Conservation (phyloP, 139 green algal species). For the Closterium sp. region DNA sequence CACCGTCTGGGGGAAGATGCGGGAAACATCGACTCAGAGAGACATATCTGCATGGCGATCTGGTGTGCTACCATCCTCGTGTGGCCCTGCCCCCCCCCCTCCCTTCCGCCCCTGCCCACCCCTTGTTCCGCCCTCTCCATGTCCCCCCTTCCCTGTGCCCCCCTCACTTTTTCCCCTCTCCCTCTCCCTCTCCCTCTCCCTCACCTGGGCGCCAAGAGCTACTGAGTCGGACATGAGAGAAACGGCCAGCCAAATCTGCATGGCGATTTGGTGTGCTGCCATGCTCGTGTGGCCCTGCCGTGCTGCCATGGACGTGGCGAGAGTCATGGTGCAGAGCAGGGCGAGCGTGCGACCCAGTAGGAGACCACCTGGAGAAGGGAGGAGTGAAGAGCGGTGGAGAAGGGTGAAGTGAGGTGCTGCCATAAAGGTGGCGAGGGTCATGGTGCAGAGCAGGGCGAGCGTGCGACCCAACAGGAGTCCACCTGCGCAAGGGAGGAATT, state of each 20-base stretch:
- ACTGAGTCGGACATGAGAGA: slow-evolving; percentile 52
- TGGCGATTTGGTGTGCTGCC: slow-evolving; percentile 49
- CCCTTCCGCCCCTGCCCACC: too few species aligned
- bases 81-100: slow-evolving; percentile 19
- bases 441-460: slow-evolving; percentile 34
- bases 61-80: slow-evolving; percentile 46
- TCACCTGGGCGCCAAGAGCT: slow-evolving; percentile 47
- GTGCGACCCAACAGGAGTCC: slow-evolving; percentile 40
- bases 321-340: slow-evolving; percentile 40
- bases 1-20: too few species aligned
- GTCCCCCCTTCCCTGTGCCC: too few species aligned
- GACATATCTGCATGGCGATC: slow-evolving; percentile 31
- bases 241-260: slow-evolving; percentile 49
- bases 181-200: background rate
- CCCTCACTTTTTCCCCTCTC: too few species aligned
- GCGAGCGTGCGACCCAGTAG: slow-evolving; percentile 44
- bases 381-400: background rate
- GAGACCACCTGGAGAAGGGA: slow-evolving; percentile 20
- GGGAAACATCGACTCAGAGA: background rate
- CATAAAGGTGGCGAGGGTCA: slow-evolving; percentile 50
- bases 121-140: too few species aligned
- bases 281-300: slow-evolving; percentile 34
- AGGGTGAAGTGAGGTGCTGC: background rate
- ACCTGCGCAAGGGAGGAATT: slow-evolving; percentile 6
- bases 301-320: slow-evolving; percentile 52